Percentiles rank a stretch among this genome's conserved stretches.
phyloP scores from a whole-genome alignment of 1,284 basidiomycete species.

The Gymnopus androsaceus region DNA sequence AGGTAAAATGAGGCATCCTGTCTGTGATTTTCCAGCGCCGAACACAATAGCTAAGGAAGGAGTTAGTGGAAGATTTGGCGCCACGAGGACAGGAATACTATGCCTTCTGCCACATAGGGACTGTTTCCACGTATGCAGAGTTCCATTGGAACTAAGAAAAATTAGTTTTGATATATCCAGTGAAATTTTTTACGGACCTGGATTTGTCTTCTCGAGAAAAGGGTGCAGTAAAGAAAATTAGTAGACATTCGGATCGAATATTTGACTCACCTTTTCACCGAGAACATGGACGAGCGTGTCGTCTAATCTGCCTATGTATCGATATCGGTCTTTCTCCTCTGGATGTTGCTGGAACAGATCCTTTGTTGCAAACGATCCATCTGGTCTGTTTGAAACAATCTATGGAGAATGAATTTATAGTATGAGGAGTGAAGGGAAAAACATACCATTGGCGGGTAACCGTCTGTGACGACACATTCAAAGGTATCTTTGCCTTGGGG shows the following conservation, averaged over 20 bases:
- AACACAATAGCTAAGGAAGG: conserved; percentile 53
- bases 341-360: conserved; percentile 57
- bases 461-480: conserved; percentile 56
- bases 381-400: conserved; percentile 52
- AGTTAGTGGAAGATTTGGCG: background rate
- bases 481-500: conserved; percentile 45
- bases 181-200: conserved; percentile 26
- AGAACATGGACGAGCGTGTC: conserved; percentile 55
- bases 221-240: too few relatives aligned
- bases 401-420: conserved; percentile 9
- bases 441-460: conserved; percentile 54
- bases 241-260: too few relatives aligned
- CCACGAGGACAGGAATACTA: conserved; percentile 20
- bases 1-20: conserved; percentile 59
- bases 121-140: conserved; percentile 43
- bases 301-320: conserved; percentile 61
- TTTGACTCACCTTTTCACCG: too few relatives aligned
- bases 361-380: conserved; percentile 60
- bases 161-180: background rate
- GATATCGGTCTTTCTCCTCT: conserved; percentile 43
- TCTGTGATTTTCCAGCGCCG: conserved; percentile 52
- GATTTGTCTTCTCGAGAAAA: conserved; percentile 56
- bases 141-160: conserved; percentile 39
- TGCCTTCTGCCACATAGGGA: conserved; percentile 39
- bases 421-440: background rate